phyloP scores from a whole-genome alignment of 1,284 basidiomycete species.

The Moesziomyces parantarcticus region DNA sequence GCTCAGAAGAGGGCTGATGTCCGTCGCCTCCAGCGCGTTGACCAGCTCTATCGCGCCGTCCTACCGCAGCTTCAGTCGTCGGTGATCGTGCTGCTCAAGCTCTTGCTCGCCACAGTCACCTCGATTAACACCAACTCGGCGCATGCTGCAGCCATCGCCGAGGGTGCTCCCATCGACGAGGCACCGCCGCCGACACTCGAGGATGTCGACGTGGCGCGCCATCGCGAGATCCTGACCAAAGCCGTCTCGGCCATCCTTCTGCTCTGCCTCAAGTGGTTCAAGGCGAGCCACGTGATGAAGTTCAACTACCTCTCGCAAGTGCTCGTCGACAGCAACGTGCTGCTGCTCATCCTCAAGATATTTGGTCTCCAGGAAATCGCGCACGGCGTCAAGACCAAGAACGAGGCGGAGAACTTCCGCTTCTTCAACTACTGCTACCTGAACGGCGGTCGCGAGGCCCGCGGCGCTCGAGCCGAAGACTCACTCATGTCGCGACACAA shows the following conservation, averaged over 20 bases:
- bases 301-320: conserved; percentile 96
- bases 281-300: conserved; percentile 89
- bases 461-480: conserved; percentile 68
- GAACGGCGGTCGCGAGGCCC: conserved; percentile 69
- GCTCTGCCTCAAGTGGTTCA: conserved; percentile 95
- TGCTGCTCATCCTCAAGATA: conserved; percentile 95
- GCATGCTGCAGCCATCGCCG: conserved; percentile 61
- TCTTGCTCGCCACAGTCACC: conserved; percentile 64
- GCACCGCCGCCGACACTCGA: conserved; percentile 84
- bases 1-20: conserved; percentile 60
- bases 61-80: conserved; percentile 62
- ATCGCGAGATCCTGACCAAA: conserved; percentile 97
- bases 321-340: conserved; percentile 92
- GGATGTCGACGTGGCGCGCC: conserved; percentile 91
- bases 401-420: conserved; percentile 82
- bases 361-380: conserved; percentile 94
- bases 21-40: conserved; percentile 59
- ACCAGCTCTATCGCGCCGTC: conserved; percentile 58
- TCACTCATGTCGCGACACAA: conserved; percentile 44
- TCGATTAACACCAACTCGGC: conserved; percentile 63
- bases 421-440: conserved; percentile 94
- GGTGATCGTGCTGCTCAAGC: conserved; percentile 66
- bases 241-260: conserved; percentile 94
- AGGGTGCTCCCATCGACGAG: conserved; percentile 62
- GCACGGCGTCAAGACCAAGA: conserved; percentile 82